Percentiles rank a stretch among this genome's conserved stretches.
Evolutionary conservation across 352 stramenopile species (phyloP).

Genomic region (Globisporangium cylindrosporum): DNA sequence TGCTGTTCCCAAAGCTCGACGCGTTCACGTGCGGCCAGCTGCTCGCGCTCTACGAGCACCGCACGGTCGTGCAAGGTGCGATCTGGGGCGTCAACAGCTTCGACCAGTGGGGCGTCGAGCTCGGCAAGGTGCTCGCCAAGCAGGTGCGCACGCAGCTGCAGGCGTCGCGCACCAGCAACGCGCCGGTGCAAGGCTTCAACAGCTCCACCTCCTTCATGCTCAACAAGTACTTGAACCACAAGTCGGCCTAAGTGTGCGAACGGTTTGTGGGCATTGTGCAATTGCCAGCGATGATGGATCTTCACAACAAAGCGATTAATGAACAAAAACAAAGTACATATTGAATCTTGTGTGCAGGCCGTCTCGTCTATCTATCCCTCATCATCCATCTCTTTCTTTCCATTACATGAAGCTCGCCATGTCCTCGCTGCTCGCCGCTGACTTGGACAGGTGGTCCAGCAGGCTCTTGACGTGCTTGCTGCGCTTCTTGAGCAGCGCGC

Average conservation of each 20-base stretch:
- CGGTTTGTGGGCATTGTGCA: not conserved
- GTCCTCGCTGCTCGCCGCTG: slow-evolving; percentile 40
- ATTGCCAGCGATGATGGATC: not conserved
- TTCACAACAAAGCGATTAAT: not conserved
- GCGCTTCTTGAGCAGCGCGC: slow-evolving; percentile 52
- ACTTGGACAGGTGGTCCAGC: slow-evolving; percentile 67
- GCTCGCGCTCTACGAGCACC: slow-evolving; percentile 98
- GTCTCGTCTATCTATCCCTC: not conserved
- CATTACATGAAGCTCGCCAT: slow-evolving; percentile 51
- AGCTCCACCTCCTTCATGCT: slow-evolving; percentile 90
- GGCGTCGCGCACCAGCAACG: slow-evolving; percentile 69
- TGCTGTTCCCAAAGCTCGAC: slow-evolving; percentile 96
- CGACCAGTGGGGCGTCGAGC: slow-evolving; percentile 98
- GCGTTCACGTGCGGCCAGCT: slow-evolving; percentile 95
- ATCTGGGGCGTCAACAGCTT: slow-evolving; percentile 99
- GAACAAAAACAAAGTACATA: slow-evolving; percentile 1
- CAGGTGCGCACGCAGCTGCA: slow-evolving; percentile 91
- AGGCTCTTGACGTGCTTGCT: slow-evolving; percentile 65
- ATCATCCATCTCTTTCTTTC: not conserved
- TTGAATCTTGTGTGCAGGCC: slow-evolving; percentile 2
- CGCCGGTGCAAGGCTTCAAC: slow-evolving; percentile 93
- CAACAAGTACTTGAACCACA: slow-evolving; percentile 90
- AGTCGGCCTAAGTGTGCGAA: slow-evolving; percentile 23
- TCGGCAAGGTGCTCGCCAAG: slow-evolving; percentile 98
- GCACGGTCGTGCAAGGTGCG: slow-evolving; percentile 95